Evolutionary conservation across 2,329 filamentous ascomycete species (phyloP), one percentile per base, ranked within the genome.

Genomic region (Capronia americana): DNA sequence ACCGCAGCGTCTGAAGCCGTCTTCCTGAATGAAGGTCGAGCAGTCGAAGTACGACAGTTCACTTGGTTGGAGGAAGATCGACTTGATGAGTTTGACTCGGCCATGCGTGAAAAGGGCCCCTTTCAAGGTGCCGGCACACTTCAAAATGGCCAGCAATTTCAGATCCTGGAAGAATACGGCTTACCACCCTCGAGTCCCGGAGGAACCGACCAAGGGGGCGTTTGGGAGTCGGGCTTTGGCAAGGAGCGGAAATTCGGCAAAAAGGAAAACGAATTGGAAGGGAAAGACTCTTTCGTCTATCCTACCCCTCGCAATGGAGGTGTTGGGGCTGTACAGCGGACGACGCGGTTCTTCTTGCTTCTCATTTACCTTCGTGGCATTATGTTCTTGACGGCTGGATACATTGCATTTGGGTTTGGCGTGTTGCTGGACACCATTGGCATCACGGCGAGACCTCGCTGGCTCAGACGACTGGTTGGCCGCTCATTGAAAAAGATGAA

Each of bases 1-100:
- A 96, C 92, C 0, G 94, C 96, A 77, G 95, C 95, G 0, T 97
- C 92, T 73, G 93, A 98, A 78, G 94, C 94, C 3, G 95, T 98
- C 0, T 98, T 97, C 75, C 82, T 99, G 11, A 97, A 97, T 68
- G 94, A 98, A 77, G 94, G 94, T 54, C 87, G 87, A 48, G 85
- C 85, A 1, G 88, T 98, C 59, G 89, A 87, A 67, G 82, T 96
- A 2, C 88, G 88, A 70, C 83, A 85, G 41, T 89, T 89, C 79
- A 97, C 95, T 0, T 99, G 95, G 94, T 82, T 98, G 2, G 95
- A 99, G 75, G 91, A 94, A 72, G 91, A 96, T 71, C 86, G 93
- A 5, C 83, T 94, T 10, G 85, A 88, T 53, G 92, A 98, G 74
- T 83, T 96, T 2, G 88, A 95, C 56, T 75, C 76, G 26, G 79